Conservation (phyloP, 2,329 filamentous ascomycete genomes). For the Cladosporium sp. region DNA sequence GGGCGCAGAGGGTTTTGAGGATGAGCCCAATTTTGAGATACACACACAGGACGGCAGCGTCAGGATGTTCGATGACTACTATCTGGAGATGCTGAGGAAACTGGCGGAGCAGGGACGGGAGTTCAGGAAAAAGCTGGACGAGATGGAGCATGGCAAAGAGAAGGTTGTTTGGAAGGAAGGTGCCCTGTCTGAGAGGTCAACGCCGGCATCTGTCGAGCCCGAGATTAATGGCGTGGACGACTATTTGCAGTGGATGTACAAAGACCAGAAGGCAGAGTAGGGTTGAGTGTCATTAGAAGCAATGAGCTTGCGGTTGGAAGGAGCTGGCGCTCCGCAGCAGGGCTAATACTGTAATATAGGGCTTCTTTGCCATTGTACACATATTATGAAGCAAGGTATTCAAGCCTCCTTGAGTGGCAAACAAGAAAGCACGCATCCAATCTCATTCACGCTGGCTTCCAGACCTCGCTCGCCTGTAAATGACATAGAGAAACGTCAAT, state of each 20-base stretch:
- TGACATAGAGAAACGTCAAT: too few relatives aligned
- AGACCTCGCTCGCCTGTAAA: too few relatives aligned
- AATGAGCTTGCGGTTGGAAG: too few relatives aligned
- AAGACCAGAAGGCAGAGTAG: constrained; percentile 1
- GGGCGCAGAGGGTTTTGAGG: not conserved
- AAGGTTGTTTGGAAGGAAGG: constrained; percentile 26
- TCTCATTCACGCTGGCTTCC: too few relatives aligned
- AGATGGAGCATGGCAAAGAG: constrained; percentile 45
- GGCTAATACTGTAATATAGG: too few relatives aligned
- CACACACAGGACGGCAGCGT: constrained; percentile 40
- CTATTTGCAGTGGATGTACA: constrained; percentile 30
- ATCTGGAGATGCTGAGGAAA: constrained; percentile 40
- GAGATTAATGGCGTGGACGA: constrained; percentile 22
- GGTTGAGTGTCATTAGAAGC: too few relatives aligned
- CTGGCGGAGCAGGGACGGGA: constrained; percentile 54
- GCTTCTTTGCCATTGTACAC: too few relatives aligned
- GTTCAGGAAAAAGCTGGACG: constrained; percentile 55
- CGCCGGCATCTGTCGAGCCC: not conserved
- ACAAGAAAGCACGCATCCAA: too few relatives aligned
- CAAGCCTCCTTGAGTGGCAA: too few relatives aligned
- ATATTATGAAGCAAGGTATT: too few relatives aligned
- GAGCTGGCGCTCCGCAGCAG: too few relatives aligned
- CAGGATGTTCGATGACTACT: constrained; percentile 41
- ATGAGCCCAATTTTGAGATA: constrained; percentile 17
- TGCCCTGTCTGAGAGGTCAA: not conserved